These are phyloP conservation scores for Gentiana dahurica DNA, from an alignment of 257 asterid genomes.

Conservation along the genomic window DNA sequence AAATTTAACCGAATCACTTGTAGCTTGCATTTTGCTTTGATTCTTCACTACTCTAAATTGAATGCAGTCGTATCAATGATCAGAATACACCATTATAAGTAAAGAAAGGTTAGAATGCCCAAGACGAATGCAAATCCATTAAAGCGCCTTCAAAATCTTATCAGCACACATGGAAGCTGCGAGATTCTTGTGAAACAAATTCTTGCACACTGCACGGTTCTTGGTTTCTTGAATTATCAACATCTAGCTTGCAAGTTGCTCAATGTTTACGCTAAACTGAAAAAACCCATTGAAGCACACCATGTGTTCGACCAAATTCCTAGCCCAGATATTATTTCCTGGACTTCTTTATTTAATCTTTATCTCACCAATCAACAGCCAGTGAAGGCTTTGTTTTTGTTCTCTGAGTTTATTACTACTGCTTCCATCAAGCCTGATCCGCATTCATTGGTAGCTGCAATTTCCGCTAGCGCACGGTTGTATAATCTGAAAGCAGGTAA, in stretches of 20 bases:
- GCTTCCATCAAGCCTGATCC: slow-evolving; percentile 40
- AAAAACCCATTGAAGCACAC: slow-evolving; percentile 29
- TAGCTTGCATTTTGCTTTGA: too few species aligned
- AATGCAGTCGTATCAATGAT: too few species aligned
- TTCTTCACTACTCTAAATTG: too few species aligned
- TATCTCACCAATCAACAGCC: slow-evolving; percentile 48
- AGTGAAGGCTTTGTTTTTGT: slow-evolving; percentile 27
- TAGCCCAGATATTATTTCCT: slow-evolving; percentile 45
- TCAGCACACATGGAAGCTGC: slow-evolving; percentile 26
- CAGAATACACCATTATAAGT: too few species aligned
- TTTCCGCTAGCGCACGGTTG: slow-evolving; percentile 53
- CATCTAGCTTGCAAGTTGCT: slow-evolving; percentile 40
- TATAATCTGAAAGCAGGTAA: slow-evolving; percentile 38
- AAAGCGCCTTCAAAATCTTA: slow-evolving; percentile 20
- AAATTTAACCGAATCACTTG: too few species aligned
- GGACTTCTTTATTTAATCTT: slow-evolving; percentile 55
- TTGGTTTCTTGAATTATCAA: slow-evolving; percentile 29
- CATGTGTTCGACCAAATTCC: slow-evolving; percentile 43
- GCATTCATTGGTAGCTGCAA: slow-evolving; percentile 52
- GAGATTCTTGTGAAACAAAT: slow-evolving; percentile 37
- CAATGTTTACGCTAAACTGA: slow-evolving; percentile 30
- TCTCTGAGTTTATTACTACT: slow-evolving; percentile 25
- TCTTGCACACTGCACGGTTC: slow-evolving; percentile 29
- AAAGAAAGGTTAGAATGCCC: too few species aligned
- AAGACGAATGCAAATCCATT: too few species aligned